Base-by-base conservation (phyloP, 352 stramenopile genomes). In the Globisporangium canariense region DNA sequence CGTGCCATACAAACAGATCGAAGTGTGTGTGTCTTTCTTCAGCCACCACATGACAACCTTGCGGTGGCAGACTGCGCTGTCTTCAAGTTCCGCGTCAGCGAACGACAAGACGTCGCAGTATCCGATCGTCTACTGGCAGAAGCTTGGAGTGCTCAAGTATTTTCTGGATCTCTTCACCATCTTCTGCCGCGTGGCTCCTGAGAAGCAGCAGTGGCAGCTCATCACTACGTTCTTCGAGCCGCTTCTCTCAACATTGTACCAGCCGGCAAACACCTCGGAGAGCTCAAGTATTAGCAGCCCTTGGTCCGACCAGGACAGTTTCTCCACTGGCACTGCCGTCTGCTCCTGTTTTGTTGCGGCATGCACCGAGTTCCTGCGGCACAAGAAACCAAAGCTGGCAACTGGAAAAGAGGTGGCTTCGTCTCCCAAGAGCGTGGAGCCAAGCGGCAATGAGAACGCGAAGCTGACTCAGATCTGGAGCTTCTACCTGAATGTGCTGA, bases 331-430 rank as follows among this genome's bases (percentile, higher is more conserved):
- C 9, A 90, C 79, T 2, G 86, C 81, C 1, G 71, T 94, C 50
- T 94, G 86, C 61, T 91, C 86, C 2, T 89, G 81, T 59, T 94
- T 94, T 60, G 86, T 94, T 8, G 83, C 80, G 11, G 86, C 85
- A 5, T 92, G 81, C 58, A 78, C 77, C 0, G 86, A 91, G 51
- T 91, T 87, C 18, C 54, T 94, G 30, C 89, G 89, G 16, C 20
- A 64, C 10, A 81, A 73, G 54, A 36, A 41, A 25, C 10, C 28
- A 3, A 63, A 36, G 16, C 4, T 28, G 14, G 28, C 58, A 2
- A 4, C 52, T 11, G 52, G 32, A 46, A 58, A 58, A 11, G 52
- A 58, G 2, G n/a, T 30, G 5, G 5, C n/a, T 10, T 58, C 32
- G n/a, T n/a, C 52, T 0, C 10, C 32, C 10, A 28, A 50, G 4